A percentile compares a stretch with the other conserved stretches of the same genome.
Conservation (phyloP, 805 yeast genomes). For the Wickerhamiella bombiphila region DNA sequence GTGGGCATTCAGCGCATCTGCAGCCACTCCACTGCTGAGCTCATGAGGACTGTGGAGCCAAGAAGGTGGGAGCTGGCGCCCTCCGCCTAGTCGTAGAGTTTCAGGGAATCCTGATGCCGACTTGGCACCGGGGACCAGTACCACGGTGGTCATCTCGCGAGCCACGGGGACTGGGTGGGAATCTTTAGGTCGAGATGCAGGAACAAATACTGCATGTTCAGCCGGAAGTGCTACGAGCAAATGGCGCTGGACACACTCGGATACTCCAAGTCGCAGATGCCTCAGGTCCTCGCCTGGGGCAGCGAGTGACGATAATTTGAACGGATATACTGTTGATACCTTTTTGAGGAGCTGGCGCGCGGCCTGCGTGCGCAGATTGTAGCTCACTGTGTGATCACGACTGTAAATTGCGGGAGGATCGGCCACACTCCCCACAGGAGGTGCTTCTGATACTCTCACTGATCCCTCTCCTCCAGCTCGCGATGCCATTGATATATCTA, state of each 20-base stretch:
- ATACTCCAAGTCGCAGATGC: conserved; percentile 56
- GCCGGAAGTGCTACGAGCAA: conserved; percentile 62
- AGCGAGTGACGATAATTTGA: conserved; percentile 67
- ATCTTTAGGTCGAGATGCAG: conserved; percentile 33
- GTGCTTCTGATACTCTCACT: conserved; percentile 19
- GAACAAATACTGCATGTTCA: conserved; percentile 55
- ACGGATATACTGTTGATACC: conserved; percentile 75
- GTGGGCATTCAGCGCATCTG: conserved; percentile 19
- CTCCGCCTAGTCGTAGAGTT: conserved; percentile 63
- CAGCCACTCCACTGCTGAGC: conserved; percentile 34
- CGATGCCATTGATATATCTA: conserved; percentile 74
- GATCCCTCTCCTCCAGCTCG: conserved; percentile 27
- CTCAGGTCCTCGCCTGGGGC: conserved; percentile 49
- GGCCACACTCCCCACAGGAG: conserved; percentile 18
- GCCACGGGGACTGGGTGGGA: conserved; percentile 52
- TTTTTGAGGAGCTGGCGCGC: conserved; percentile 67
- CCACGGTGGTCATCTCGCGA: conserved; percentile 66
- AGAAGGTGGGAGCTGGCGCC: conserved; percentile 44
- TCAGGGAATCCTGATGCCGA: conserved; percentile 33
- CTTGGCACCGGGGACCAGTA: conserved; percentile 32
- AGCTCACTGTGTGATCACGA: conserved; percentile 75
- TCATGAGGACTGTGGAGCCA: conserved; percentile 78
- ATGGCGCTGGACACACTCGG: conserved; percentile 68
- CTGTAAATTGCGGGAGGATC: conserved; percentile 43
- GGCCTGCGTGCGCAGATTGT: conserved; percentile 59